These are phyloP conservation scores for Cystofilobasidium ferigula DNA, from an alignment of 768 basidiomycete species.

Conservation along the genomic window DNA sequence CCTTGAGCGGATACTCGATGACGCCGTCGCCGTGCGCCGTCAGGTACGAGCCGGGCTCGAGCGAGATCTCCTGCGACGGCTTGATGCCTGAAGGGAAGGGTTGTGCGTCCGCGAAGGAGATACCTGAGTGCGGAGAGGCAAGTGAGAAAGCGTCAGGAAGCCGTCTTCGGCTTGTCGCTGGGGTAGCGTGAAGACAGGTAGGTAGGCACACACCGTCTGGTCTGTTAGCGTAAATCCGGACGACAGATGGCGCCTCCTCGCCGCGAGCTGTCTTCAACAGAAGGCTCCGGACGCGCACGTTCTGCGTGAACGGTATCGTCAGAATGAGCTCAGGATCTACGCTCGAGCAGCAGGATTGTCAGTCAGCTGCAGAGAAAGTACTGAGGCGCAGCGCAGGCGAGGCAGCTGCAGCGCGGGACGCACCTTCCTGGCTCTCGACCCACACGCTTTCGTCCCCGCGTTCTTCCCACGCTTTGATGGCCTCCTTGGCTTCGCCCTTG, in stretches of 20 bases:
- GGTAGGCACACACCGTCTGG: slow-evolving; percentile 11
- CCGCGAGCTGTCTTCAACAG: slow-evolving; percentile 16
- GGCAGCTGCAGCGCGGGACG: background rate
- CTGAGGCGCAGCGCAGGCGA: too few relatives aligned
- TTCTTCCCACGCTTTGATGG: slow-evolving; percentile 24
- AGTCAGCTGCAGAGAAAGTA: too few relatives aligned
- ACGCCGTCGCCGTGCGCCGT: slow-evolving; percentile 13
- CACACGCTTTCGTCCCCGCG: slow-evolving; percentile 13
- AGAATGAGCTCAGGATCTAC: slow-evolving; percentile 14
- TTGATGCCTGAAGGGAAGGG: slow-evolving; percentile 8
- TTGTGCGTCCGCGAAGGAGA: slow-evolving; percentile 14
- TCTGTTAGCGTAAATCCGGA: slow-evolving; percentile 17
- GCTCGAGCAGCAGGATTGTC: background rate
- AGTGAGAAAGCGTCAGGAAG: background rate
- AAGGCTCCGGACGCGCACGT: slow-evolving; percentile 7
- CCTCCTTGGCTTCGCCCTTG: slow-evolving; percentile 17
- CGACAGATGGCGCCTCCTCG: slow-evolving; percentile 13
- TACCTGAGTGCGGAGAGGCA: background rate
- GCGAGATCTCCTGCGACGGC: slow-evolving; percentile 24
- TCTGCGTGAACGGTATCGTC: slow-evolving; percentile 16
- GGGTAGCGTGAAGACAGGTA: background rate
- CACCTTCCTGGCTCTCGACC: slow-evolving; percentile 16
- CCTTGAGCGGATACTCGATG: slow-evolving; percentile 25
- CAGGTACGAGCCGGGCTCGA: background rate
- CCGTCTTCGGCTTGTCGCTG: background rate